Evolutionary conservation across 1,284 basidiomycete genomes (phyloP), one percentile per base, ranked within the genome.

Genomic region (Fomitiporia mediterranea): DNA sequence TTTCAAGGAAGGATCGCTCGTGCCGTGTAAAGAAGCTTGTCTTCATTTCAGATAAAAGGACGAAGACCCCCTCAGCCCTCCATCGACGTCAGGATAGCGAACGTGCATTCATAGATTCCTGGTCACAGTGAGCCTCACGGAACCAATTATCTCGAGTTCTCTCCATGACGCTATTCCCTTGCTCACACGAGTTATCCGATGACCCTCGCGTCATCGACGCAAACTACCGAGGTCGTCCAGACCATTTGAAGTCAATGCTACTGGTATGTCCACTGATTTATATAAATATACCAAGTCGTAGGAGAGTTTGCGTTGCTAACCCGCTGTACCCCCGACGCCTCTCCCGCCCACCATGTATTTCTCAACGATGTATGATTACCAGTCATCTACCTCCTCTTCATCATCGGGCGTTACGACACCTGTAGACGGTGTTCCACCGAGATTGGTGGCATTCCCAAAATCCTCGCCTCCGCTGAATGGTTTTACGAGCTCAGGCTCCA

Each of bases 331-430:
- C 39, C 44, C 25, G 27, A 32, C 28, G 44, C 11, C 25, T 46
- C 27, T 9, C n/a, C 28, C 27, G 25, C 27, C 32, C 11, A 27
- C 51, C 23, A 55, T 55, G 53, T 49, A 48, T 40, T 55, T 53
- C 40, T 42, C 57, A 30, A 55, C 43, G 13, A 58, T 58, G 51
- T 58, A 58, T 34, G 47, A 37, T 9, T 53, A n/a, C 44, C 51
- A 57, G 51, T 54, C 57, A 1, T 58, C 57, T 6, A 54, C 57
- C 13, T 57, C 55, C 11, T 51, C 55, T 0, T 52, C 49, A 25
- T n/a, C 47, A 27, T 58, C 57, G 13, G 52, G 57, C 2, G 47
- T 54, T 25, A 39, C 57, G 0, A 58, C 57, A 17, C 57, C 57
- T 2, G 39, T 54, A 19, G 57, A 58, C 37, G 51, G 35, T 8